phyloP scores from a whole-genome alignment of 441 rosid genomes.

The Eutrema salsugineum region DNA sequence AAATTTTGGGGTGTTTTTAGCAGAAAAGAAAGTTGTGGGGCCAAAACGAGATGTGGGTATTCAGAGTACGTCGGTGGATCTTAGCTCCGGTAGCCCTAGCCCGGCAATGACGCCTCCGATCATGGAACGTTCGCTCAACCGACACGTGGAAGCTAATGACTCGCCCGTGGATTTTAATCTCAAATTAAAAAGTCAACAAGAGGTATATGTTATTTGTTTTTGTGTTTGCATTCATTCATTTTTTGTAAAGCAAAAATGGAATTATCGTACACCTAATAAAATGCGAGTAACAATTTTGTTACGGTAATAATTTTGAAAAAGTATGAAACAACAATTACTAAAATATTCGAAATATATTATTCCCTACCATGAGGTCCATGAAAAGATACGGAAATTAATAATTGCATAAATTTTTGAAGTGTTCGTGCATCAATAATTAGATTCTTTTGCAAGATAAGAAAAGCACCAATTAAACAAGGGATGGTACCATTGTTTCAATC shows the following conservation, averaged over 20 bases:
- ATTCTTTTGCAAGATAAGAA: not conserved
- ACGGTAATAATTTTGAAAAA: not conserved
- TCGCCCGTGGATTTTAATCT: slow-evolving; percentile 38
- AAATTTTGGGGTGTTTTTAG: not conserved
- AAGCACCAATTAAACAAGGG: slow-evolving; percentile 8
- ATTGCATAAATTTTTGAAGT: slow-evolving; percentile 20
- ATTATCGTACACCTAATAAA: not conserved
- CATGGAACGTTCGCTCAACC: slow-evolving; percentile 45
- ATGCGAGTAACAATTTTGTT: not conserved
- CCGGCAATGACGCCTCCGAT: slow-evolving; percentile 79
- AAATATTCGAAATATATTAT: not conserved
- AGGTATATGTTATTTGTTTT: slow-evolving; percentile 41
- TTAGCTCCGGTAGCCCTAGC: slow-evolving; percentile 64
- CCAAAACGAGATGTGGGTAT: slow-evolving; percentile 78
- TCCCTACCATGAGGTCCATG: slow-evolving; percentile 16
- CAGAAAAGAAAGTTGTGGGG: slow-evolving; percentile 53
- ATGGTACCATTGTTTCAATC: slow-evolving; percentile 9
- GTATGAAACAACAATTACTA: not conserved
- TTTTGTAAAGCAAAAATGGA: too few relatives aligned
- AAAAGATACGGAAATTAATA: slow-evolving; percentile 10
- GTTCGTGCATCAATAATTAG: slow-evolving; percentile 30
- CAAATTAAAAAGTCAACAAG: slow-evolving; percentile 41
- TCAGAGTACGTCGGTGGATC: slow-evolving; percentile 67
- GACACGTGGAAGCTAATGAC: slow-evolving; percentile 51
- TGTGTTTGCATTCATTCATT: too few relatives aligned